Evolutionary conservation across 805 yeast genomes (phyloP), one percentile per base, ranked within the genome.

Genomic region (Starmerella geochares): DNA sequence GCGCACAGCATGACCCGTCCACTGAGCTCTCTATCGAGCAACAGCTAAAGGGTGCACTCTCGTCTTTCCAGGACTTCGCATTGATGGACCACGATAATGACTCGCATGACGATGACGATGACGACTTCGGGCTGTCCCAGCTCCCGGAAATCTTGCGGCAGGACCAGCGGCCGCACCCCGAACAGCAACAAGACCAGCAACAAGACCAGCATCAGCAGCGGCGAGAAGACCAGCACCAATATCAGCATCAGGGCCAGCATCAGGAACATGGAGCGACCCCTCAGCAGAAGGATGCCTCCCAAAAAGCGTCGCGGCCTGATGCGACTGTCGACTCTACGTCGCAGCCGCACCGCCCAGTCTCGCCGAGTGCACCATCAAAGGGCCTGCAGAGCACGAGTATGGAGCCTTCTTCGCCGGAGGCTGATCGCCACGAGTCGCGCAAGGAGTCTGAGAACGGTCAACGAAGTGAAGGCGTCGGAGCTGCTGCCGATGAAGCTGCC

Each of bases 41-140:
- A 44, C 62, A 59, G 44, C 52, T 60, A 27, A 55, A 59, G 35
- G 62, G 61, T 23, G 62, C 62, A 9, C 47, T 60, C 19, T 59
- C 61, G 14, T 55, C 62, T 9, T 42, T 60, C 14, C 52, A 50
- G 38, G 57, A 47, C 16, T 21, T 38, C 13, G 40, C 28, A 10
- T 21, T 43, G 13, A 55, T 47, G 17, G 49, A 27, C 17, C 42
- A 44, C 29, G 52, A 47, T 3, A 27, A 40, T 2, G 51, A 29
- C 16, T 49, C 44, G 20, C 16, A 21, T 7, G 40, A 28, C 3
- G 46, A 36, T 7, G 40, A 28, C 3, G 46, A 36, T 10, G 43
- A 36, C 19, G 50, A 23, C 8, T 21, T 53, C 23, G 46, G 39
- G 2, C 46, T 50, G 8, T 50, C 48, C 4, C 50, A 47, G 17